Base-by-base conservation (phyloP, 108 stramenopile species). In the Fragilariopsis cylindrus region DNA sequence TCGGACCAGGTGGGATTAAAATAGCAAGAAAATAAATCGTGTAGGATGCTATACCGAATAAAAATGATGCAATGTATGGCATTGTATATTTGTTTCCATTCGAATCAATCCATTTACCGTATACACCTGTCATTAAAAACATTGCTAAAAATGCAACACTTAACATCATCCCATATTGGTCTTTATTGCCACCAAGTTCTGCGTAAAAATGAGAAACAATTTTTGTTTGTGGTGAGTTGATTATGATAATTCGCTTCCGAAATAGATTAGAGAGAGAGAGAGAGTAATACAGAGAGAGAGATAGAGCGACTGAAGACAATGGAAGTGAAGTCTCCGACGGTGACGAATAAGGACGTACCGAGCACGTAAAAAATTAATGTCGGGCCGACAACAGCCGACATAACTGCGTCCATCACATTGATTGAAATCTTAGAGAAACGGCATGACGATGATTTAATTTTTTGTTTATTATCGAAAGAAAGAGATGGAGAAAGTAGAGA, bases 311-410 rank as follows among this genome's bases (percentile, higher is more conserved):
- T 0, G 30, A 30, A 30, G 30, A 30, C 30, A 30, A 30, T 30
- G 30, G 30, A 30, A 30, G 30, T 30, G 30, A 30, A 30, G 30
- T 30, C 30, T 30, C 30, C 30, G 2, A 30, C 30, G 30, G 30
- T 30, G 30, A 30, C 30, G 0, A 30, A 30, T 30, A 30, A 30
- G 1, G 30, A 30, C 30, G 30, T 30, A 30, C 30, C 30, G 40
- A 60, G 57, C 15, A 92, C 85, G 72, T 92, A 92, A 82, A 92
- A 90, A 50, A 88, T 81, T 13, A 92, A 65, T 6, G 88, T 87
- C 12, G 92, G 92, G n/a, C 86, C 72, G 16, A 90, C 85, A 4
- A 63, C 11, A 15, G 62, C 62, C 12, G 43, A 42, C 62, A 63
- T 63, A n/a, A 63, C 6, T 6, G 42, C 12, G 43, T 63, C 62